phyloP scores from a whole-genome alignment of 257 asterid species.

The Solanum verrucosum region DNA sequence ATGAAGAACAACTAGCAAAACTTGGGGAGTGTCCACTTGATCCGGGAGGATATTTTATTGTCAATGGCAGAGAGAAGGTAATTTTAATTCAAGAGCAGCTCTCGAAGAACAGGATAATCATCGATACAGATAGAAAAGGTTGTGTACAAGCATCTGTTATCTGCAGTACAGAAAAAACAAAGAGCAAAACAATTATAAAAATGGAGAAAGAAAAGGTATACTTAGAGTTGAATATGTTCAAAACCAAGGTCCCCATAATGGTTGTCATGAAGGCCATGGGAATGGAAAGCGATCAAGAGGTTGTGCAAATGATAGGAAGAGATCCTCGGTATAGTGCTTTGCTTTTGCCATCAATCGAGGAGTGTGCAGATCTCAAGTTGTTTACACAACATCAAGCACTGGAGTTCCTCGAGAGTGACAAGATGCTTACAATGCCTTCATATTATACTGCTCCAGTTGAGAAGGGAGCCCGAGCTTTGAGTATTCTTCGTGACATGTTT shows the following conservation, averaged over 20 bases:
- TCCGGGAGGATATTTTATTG: constrained; percentile 89
- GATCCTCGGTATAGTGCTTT: constrained; percentile 84
- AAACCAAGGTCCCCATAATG: constrained; percentile 90
- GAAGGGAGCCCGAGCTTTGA: constrained; percentile 67
- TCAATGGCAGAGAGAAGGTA: constrained; percentile 95
- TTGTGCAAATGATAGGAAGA: constrained; percentile 96
- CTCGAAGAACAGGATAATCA: constrained; percentile 90
- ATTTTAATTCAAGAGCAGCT: constrained; percentile 94
- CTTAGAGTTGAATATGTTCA: constrained; percentile 55
- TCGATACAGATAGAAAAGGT: constrained; percentile 80
- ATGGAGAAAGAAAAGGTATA: constrained; percentile 88
- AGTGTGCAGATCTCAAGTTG: constrained; percentile 52
- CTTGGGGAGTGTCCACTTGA: constrained; percentile 97
- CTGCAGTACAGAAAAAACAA: constrained; percentile 63
- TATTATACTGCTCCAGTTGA: constrained; percentile 12
- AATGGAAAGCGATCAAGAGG: constrained; percentile 96
- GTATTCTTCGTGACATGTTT: constrained; percentile 53
- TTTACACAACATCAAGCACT: constrained; percentile 68
- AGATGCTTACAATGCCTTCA: constrained; percentile 32
- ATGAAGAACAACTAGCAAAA: constrained; percentile 82
- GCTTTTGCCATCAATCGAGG: constrained; percentile 94
- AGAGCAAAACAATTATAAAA: constrained; percentile 70
- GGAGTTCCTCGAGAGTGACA: constrained; percentile 53
- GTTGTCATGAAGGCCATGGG: constrained; percentile 93
- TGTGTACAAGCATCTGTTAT: constrained; percentile 98